Evolutionary conservation across 2,329 filamentous ascomycete genomes (phyloP), one percentile per base, ranked within the genome.

Genomic region (Claviceps maximensis): DNA sequence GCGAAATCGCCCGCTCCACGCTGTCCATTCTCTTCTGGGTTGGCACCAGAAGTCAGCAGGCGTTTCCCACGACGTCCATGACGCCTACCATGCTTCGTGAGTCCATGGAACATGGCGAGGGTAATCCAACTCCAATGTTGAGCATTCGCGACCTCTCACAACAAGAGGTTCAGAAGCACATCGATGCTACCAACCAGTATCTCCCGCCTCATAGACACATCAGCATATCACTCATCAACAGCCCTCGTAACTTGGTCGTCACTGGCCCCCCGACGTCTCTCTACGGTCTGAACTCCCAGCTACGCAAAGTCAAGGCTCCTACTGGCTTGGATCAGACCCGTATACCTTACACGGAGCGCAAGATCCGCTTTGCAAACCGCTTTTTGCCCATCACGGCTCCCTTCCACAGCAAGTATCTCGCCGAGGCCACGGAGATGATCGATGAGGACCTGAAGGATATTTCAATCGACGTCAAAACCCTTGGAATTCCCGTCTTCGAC

Each of bases 11-110:
- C 53, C 84, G 78, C 62, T 83, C 88, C 60, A 87, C 91, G 2
- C 75, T 98, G 58, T 93, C 87, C 31, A 88, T 96, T 63, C 84
- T 98, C 31, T 98, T 98, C 77, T 98, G 93, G 93, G 95, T 98
- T 60, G 93, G 94, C 66, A 84, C 91, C 56, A 86, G 93, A 64
- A 96, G 91, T 69, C 93, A 98, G 70, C 93, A 98, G 70, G 90
- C 90, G 2, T 98, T 96, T 71, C 94, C 93, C 41, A 83, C 87
- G 61, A 98, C 93, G 3, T 97, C 93, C 36, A 79, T 98, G 62
- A 89, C 90, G 3, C 94, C 93, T 0, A 87, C 82, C 46, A 88
- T 91, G 64, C 78, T 98, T 52, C 88, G 91, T 66, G 93, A 98
- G 70, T 96, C 93, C 1, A 79, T 89, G 59, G 91, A 96, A 66